These are phyloP conservation scores for Boletus barrowsii DNA, from an alignment of 768 basidiomycete species.

Conservation along the genomic window DNA sequence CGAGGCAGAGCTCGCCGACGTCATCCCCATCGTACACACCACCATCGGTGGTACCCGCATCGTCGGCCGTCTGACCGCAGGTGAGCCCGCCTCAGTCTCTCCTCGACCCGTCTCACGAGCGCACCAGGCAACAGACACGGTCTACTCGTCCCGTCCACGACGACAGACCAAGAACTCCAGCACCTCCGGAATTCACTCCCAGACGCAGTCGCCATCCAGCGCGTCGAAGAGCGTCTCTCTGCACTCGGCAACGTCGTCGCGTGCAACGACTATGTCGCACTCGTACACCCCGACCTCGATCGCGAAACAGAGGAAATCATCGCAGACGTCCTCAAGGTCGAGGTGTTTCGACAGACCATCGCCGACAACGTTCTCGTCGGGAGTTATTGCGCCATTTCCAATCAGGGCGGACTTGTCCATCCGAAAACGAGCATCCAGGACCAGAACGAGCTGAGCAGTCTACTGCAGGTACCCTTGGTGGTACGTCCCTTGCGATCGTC, in stretches of 20 bases:
- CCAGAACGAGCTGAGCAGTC: constrained; percentile 92
- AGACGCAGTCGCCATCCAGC: constrained; percentile 88
- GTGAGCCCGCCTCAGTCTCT: constrained; percentile 34
- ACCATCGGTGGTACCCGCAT: constrained; percentile 94
- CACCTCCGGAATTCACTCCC: constrained; percentile 95
- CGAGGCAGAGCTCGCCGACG: constrained; percentile 89
- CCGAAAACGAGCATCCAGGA: constrained; percentile 96
- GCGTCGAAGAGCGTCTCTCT: constrained; percentile 94
- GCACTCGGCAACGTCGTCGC: constrained; percentile 98
- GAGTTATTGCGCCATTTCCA: constrained; percentile 91
- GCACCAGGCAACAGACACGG: constrained; percentile 88
- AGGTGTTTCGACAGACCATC: constrained; percentile 97
- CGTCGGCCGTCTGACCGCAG: constrained; percentile 88
- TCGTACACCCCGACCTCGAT: constrained; percentile 97
- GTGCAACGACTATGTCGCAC: constrained; percentile 97
- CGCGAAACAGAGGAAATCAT: constrained; percentile 99
- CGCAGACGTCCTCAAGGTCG: constrained; percentile 97
- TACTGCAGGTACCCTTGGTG: constrained; percentile 92
- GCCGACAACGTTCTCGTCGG: constrained; percentile 97
- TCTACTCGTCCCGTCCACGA: constrained; percentile 90
- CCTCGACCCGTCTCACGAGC: background rate
- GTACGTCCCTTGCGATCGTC: constrained; percentile 46
- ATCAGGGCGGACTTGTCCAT: constrained; percentile 97
- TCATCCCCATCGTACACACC: constrained; percentile 94
- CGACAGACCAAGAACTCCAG: constrained; percentile 97